Percentiles rank a stretch among this genome's conserved stretches.
These are phyloP conservation scores for Starmerella sirachaensis DNA, from an alignment of 805 yeast species.

Conservation along the genomic window DNA sequence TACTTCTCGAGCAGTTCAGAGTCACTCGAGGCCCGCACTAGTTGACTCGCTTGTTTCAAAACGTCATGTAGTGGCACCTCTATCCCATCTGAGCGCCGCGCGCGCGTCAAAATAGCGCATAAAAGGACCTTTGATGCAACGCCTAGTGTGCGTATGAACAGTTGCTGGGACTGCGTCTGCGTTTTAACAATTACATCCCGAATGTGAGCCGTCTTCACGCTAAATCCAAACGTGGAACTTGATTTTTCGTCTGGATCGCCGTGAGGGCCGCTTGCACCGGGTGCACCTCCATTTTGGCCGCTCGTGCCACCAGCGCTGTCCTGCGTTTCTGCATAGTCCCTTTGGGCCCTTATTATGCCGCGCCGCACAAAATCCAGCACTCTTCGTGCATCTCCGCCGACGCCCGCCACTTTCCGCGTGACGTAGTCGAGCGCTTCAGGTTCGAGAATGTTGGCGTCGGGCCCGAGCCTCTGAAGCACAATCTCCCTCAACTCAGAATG, in stretches of 20 bases:
- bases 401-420: conserved; percentile 86
- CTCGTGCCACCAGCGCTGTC: conserved; percentile 25
- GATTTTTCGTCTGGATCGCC: conserved; percentile 17
- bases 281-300: conserved; percentile 24
- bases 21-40: conserved; percentile 35
- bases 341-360: conserved; percentile 58
- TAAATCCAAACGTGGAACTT: conserved; percentile 27
- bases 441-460: conserved; percentile 16
- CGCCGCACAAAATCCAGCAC: conserved; percentile 79
- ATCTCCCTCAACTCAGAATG: conserved; percentile 65
- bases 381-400: conserved; percentile 93
- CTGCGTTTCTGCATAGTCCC: conserved; percentile 4
- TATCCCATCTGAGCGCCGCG: conserved; percentile 54
- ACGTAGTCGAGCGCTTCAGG: conserved; percentile 71
- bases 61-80: conserved; percentile 68
- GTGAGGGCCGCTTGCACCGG: conserved; percentile 9
- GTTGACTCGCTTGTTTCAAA: conserved; percentile 57
- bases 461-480: conserved; percentile 56
- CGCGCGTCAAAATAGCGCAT: conserved; percentile 52
- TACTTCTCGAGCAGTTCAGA: conserved; percentile 20
- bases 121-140: conserved; percentile 61
- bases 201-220: conserved; percentile 46
- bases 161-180: conserved; percentile 57
- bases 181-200: conserved; percentile 71
- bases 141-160: conserved; percentile 47